phyloP scores from a whole-genome alignment of 495 filamentous ascomycete genomes.

The Hyaloscypha variabilis region DNA sequence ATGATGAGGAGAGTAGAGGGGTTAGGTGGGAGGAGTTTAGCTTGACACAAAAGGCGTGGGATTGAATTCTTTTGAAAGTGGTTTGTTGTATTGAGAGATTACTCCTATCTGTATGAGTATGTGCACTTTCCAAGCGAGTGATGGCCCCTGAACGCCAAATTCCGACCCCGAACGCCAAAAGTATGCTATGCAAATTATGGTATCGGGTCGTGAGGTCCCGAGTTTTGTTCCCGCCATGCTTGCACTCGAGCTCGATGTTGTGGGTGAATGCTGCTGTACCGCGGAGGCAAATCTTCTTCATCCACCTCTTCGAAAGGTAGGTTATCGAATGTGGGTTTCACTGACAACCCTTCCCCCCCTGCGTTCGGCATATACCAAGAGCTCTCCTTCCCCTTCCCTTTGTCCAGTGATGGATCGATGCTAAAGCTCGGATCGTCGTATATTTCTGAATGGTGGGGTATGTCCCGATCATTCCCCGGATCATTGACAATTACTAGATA shows the following conservation, averaged over 20 bases:
- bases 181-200: not conserved
- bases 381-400: not conserved
- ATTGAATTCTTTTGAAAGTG: not conserved
- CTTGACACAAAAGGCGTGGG: conserved; percentile 25
- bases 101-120: not conserved
- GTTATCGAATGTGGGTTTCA: not conserved
- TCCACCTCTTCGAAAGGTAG: not conserved
- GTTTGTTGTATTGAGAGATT: not conserved
- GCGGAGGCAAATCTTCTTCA: not conserved
- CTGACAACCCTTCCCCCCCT: not conserved
- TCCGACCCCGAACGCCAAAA: not conserved
- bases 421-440: not conserved
- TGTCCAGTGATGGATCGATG: not conserved
- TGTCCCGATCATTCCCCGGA: not conserved
- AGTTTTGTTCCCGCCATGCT: not conserved
- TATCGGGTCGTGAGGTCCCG: not conserved
- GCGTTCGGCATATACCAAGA: not conserved
- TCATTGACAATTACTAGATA: not conserved
- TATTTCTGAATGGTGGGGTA: not conserved
- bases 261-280: not conserved
- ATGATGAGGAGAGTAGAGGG: conserved; percentile 26
- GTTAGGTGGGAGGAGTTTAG: conserved; percentile 31
- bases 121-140: not conserved
- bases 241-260: not conserved
- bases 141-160: not conserved